A percentile compares a stretch with the other conserved stretches of the same genome.
Conservation (phyloP, 2,329 filamentous ascomycete species). For the Paramyrothecium roridum region DNA sequence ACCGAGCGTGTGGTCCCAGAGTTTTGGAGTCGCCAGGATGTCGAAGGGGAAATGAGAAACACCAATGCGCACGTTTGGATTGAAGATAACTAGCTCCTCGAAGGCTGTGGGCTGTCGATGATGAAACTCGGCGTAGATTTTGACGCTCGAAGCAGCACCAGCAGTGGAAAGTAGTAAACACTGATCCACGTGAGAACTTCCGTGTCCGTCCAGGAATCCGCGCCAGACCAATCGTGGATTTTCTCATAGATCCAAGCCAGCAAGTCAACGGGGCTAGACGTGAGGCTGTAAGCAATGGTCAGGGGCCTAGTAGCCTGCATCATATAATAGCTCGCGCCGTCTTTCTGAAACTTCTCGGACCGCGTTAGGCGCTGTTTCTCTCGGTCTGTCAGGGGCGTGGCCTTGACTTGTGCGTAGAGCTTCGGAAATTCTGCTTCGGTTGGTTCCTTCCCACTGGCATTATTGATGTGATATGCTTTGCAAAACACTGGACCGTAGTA, state of each 20-base stretch:
- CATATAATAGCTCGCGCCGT: constrained; percentile 40
- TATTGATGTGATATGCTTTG: constrained; percentile 6
- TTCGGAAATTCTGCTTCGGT: not conserved
- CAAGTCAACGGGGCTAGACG: constrained; percentile 67
- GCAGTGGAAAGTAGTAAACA: constrained; percentile 69
- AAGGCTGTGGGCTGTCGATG: constrained; percentile 31
- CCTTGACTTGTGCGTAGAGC: not conserved
- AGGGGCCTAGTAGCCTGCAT: constrained; percentile 63
- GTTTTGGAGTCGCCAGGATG: constrained; percentile 47
- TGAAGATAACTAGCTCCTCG: constrained; percentile 19
- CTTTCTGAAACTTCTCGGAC: constrained; percentile 51
- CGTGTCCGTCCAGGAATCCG: constrained; percentile 70
- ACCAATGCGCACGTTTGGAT: constrained; percentile 35
- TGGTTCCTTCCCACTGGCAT: not conserved
- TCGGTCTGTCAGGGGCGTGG: constrained; percentile 3
- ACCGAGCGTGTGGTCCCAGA: constrained; percentile 58
- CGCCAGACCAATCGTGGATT: constrained; percentile 71
- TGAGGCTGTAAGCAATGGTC: constrained; percentile 66
- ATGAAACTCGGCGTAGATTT: constrained; percentile 70
- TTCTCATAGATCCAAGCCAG: constrained; percentile 83
- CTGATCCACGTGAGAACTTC: constrained; percentile 73
- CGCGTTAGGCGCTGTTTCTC: constrained; percentile 44
- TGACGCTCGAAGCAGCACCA: constrained; percentile 62
- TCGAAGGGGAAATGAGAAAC: constrained; percentile 58
- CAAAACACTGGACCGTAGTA: not conserved